A percentile compares a stretch with the other conserved stretches of the same genome.
Evolutionary conservation across 495 filamentous ascomycete species (phyloP).

Genomic region (Penicilliopsis zonata): DNA sequence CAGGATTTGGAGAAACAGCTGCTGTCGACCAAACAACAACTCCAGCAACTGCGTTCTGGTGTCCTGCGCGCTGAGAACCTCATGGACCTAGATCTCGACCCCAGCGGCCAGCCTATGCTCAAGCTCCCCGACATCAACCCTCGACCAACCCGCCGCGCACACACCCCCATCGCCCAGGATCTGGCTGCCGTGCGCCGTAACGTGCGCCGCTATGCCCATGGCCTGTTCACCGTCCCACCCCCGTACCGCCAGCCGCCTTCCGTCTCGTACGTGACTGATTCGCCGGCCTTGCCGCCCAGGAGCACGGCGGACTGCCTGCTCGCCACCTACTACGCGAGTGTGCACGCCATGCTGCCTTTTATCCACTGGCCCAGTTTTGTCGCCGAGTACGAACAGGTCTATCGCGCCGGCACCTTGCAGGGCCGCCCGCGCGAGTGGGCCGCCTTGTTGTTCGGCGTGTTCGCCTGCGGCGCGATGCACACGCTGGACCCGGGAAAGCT

Average conservation of each 20-base stretch:
- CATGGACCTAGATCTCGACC: constrained; percentile 52
- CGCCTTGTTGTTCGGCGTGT: constrained; percentile 70
- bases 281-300: constrained; percentile 59
- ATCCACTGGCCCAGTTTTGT: constrained; percentile 84
- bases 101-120: constrained; percentile 42
- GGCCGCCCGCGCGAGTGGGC: constrained; percentile 63
- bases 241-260: constrained; percentile 49
- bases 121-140: constrained; percentile 61
- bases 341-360: constrained; percentile 73
- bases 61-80: constrained; percentile 23
- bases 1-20: constrained; percentile 95
- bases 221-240: constrained; percentile 72
- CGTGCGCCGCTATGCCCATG: constrained; percentile 59
- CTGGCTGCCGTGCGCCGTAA: constrained; percentile 60
- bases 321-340: constrained; percentile 57
- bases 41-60: constrained; percentile 52
- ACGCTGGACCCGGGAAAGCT: constrained; percentile 45
- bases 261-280: constrained; percentile 37
- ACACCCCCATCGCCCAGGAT: constrained; percentile 50
- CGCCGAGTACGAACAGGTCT: constrained; percentile 63
- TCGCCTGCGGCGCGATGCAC: constrained; percentile 78
- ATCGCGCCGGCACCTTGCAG: constrained; percentile 51
- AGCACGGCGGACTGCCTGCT: constrained; percentile 64
- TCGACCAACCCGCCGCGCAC: constrained; percentile 47
- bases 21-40: constrained; percentile 57